Conservation (phyloP, 108 stramenopile species). For the Nitzschia inconspicua region DNA sequence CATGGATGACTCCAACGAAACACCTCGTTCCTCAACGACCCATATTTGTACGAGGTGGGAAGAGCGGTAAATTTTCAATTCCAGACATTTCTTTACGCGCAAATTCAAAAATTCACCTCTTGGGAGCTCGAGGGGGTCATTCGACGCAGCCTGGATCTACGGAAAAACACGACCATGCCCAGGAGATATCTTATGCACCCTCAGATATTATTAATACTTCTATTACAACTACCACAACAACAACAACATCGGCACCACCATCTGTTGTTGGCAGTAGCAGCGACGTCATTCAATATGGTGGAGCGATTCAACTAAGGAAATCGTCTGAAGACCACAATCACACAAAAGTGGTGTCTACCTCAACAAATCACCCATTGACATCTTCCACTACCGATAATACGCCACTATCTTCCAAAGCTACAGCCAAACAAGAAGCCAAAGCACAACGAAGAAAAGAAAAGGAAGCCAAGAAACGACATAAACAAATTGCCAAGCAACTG, state of each 20-base stretch:
- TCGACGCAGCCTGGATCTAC: too few species aligned
- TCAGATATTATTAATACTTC: too few species aligned
- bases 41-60: too few species aligned
- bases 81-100: too few species aligned
- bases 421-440: not conserved
- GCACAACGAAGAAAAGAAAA: not conserved
- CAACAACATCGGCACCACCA: not conserved
- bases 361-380: not conserved
- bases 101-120: too few species aligned
- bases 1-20: too few species aligned
- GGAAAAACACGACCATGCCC: too few species aligned
- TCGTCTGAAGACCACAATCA: not conserved
- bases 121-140: too few species aligned
- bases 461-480: slow-evolving; percentile 13
- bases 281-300: not conserved
- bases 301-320: not conserved
- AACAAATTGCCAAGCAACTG: slow-evolving; percentile 28
- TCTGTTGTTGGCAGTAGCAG: too few species aligned
- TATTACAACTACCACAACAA: not conserved
- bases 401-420: not conserved
- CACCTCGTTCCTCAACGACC: too few species aligned
- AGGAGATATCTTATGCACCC: too few species aligned
- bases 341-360: not conserved
- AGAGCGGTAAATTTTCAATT: too few species aligned
- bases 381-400: not conserved